Conservation (phyloP, 2,329 filamentous ascomycete genomes). For the Trichoderma atroviride region DNA sequence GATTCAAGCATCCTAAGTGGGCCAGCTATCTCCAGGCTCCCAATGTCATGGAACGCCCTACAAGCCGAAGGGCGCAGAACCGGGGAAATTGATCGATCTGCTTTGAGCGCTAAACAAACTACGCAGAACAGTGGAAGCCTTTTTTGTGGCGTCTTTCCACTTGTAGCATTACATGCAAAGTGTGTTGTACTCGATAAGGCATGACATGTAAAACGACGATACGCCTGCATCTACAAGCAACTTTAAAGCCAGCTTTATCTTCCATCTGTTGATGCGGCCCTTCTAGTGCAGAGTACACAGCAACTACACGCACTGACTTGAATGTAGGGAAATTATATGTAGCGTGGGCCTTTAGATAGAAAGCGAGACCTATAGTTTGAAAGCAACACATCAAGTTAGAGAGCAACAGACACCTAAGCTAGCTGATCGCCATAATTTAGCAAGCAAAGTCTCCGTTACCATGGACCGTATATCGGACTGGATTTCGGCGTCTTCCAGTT, state of each 20-base stretch:
- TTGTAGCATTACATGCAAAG: neutral
- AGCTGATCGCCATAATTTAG: neutral
- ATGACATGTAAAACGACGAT: neutral
- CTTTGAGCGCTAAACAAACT: neutral
- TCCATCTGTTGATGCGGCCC: neutral
- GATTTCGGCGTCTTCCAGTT: neutral
- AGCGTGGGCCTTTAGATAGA: no score
- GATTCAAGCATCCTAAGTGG: neutral
- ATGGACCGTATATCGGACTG: neutral
- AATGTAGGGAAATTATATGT: no score
- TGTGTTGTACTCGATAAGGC: neutral
- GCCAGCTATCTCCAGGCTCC: neutral
- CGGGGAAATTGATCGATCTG: neutral
- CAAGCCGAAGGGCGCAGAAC: neutral
- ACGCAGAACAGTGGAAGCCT: neutral
- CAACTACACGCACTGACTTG: no score
- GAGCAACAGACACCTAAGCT: neutral
- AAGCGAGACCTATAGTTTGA: no score
- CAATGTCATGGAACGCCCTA: constrained; percentile 13
- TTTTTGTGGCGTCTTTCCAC: neutral
- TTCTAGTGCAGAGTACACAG: neutral
- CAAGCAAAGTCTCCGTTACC: neutral
- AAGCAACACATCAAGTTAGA: no score
- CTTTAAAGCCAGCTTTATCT: neutral
- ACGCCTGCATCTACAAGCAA: neutral